Percentiles rank a stretch among this genome's conserved stretches.
phyloP scores from a whole-genome alignment of 2,329 filamentous ascomycete genomes.

The Paradendryphiella salina region DNA sequence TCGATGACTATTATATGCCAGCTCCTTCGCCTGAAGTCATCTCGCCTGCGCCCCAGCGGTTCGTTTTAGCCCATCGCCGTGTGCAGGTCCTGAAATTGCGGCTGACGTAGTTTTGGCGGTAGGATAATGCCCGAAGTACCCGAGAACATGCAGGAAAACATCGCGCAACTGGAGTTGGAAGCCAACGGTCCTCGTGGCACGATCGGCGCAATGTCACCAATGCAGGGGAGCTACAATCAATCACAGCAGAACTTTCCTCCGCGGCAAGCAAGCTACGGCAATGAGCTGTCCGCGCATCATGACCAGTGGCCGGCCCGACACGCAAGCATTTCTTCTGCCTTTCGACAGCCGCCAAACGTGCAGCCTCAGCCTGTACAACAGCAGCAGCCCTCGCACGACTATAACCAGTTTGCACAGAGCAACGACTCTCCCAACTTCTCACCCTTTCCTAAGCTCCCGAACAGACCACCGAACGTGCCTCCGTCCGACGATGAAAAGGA shows the following conservation, averaged over 20 bases:
- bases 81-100: slow-evolving; percentile 27
- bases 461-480: slow-evolving; percentile 82
- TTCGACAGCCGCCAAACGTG: slow-evolving; percentile 44
- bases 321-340: slow-evolving; percentile 44
- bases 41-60: slow-evolving; percentile 72
- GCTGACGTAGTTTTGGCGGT: slow-evolving; percentile 41
- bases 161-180: slow-evolving; percentile 87
- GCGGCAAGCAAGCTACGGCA: slow-evolving; percentile 37
- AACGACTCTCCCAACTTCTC: slow-evolving; percentile 77
- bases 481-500: slow-evolving; percentile 94
- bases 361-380: slow-evolving; percentile 35
- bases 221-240: slow-evolving; percentile 33
- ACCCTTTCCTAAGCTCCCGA: slow-evolving; percentile 82
- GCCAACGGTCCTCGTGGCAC: slow-evolving; percentile 56
- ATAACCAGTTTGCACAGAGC: slow-evolving; percentile 45
- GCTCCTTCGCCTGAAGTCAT: slow-evolving; percentile 62
- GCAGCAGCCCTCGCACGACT: slow-evolving; percentile 42
- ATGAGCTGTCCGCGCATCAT: slow-evolving; percentile 25
- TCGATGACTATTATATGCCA: slow-evolving; percentile 69
- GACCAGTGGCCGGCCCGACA: slow-evolving; percentile 41
- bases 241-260: slow-evolving; percentile 35
- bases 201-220: slow-evolving; percentile 37
- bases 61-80: slow-evolving; percentile 39
- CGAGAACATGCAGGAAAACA: slow-evolving; percentile 92
- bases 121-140: slow-evolving; percentile 95